Evolutionary conservation across 2,329 filamentous ascomycete genomes (phyloP).

Genomic region (Cyanodermella asteris): DNA sequence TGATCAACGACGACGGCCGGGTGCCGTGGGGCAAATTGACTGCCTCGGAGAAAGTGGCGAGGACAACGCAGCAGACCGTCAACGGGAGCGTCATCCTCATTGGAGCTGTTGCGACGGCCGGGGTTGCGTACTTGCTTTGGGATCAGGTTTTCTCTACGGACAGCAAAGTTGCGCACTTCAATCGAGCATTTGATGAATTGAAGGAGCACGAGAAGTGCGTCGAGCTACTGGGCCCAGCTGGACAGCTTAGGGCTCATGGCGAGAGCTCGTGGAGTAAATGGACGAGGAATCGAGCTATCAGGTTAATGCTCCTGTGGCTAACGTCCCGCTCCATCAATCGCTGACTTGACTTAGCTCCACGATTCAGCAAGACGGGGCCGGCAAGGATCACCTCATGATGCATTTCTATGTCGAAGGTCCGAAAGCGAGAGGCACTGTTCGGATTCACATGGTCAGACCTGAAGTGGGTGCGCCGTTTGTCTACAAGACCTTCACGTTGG

Average conservation of each 20-base stretch:
- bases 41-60: slow-evolving; percentile 52
- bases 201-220: slow-evolving; percentile 49
- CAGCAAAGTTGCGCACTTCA: slow-evolving; percentile 74
- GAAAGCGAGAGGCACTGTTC: slow-evolving; percentile 47
- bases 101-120: slow-evolving; percentile 55
- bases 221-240: slow-evolving; percentile 50
- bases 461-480: slow-evolving; percentile 44
- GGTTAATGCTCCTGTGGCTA: slow-evolving; percentile 14
- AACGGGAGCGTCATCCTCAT: slow-evolving; percentile 61
- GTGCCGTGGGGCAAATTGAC: slow-evolving; percentile 65
- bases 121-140: slow-evolving; percentile 59
- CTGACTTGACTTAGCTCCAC: slow-evolving; percentile 30
- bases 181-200: slow-evolving; percentile 61
- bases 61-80: slow-evolving; percentile 75
- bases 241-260: slow-evolving; percentile 60
- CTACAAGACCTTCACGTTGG: slow-evolving; percentile 61
- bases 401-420: slow-evolving; percentile 75
- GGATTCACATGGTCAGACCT: slow-evolving; percentile 54
- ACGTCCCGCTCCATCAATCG: background rate
- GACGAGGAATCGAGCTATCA: slow-evolving; percentile 40
- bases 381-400: slow-evolving; percentile 63
- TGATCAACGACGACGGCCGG: slow-evolving; percentile 66
- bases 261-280: slow-evolving; percentile 65
- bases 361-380: slow-evolving; percentile 46
- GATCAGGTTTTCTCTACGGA: slow-evolving; percentile 65